Evolutionary conservation across 2,329 filamentous ascomycete species (phyloP).

Genomic region (Pezicula carpinea): DNA sequence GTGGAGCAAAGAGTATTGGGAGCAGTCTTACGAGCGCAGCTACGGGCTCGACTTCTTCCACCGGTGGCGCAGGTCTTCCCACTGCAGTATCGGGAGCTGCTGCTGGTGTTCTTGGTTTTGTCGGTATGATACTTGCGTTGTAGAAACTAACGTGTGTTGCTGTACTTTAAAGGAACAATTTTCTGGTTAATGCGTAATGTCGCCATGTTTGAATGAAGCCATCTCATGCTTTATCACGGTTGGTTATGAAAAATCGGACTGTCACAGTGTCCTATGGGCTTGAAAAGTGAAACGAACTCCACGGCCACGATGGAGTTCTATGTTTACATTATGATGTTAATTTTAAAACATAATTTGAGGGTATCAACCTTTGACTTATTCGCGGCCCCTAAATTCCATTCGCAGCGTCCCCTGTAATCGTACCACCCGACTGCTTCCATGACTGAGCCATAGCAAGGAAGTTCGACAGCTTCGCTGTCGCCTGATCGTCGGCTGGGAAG

Average conservation of each 20-base stretch:
- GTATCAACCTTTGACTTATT: background rate
- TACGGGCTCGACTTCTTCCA: background rate
- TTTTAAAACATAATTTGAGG: background rate
- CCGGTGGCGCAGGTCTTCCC: slow-evolving; percentile 3
- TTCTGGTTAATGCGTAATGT: background rate
- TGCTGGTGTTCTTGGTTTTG: slow-evolving; percentile 10
- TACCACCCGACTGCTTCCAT: slow-evolving; percentile 45
- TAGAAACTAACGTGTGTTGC: background rate
- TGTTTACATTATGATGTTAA: too few relatives aligned
- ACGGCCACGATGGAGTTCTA: too few relatives aligned
- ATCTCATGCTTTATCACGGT: background rate
- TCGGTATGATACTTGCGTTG: slow-evolving; percentile 13
- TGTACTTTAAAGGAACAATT: background rate
- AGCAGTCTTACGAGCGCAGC: slow-evolving; percentile 6
- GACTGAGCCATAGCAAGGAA: slow-evolving; percentile 80
- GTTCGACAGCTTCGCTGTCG: slow-evolving; percentile 76
- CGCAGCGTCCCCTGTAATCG: slow-evolving; percentile 17
- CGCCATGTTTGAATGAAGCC: background rate
- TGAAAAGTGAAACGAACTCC: too few relatives aligned
- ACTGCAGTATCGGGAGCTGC: slow-evolving; percentile 10
- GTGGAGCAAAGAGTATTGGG: background rate
- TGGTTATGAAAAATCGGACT: too few relatives aligned
- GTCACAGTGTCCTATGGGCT: too few relatives aligned
- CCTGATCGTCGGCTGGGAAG: slow-evolving; percentile 91
- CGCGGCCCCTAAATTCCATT: slow-evolving; percentile 7